Evolutionary conservation across 139 green algal genomes (phyloP), one percentile per base, ranked within the genome.

Genomic region (Micromonas commoda): DNA sequence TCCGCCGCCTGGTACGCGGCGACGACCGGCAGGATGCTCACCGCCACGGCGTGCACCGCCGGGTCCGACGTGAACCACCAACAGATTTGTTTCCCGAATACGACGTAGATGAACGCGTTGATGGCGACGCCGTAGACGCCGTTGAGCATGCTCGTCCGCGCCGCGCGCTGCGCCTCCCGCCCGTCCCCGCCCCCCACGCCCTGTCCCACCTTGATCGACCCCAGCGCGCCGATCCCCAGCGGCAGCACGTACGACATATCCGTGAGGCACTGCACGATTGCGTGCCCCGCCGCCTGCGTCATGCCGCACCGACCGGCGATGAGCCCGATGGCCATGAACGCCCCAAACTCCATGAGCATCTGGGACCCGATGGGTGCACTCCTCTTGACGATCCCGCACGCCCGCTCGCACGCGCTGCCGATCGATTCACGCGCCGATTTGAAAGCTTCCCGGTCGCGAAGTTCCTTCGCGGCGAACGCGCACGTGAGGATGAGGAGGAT

Each of bases 211-310:
- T 32, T 9, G 16, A 76, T 20, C 28, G 68, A 9, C 13, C n/a
- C 68, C 13, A 35, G 28, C 13, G 37, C 37, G 38, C 28, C 29
- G 68, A 76, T 70, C 37, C 9, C 68, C 13, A 76, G 68, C n/a
- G 68, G 68, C 9, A 76, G 28, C 9, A 76, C 34, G 29, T 66
- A 76, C 28, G 37, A 54, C 16, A 76, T 31, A 19, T 57, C 68
- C 37, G 37, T 61, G 37, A 76, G 68, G 37, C 37, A 54, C 28
- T 76, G 29, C 5, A 35, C 16, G 68, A 76, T 76, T 19, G 29
- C 28, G 68, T 76, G 29, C 19, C 37, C 68, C 37, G 68, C 68
- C 13, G 34, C 68, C 19, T 57, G 13, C 37, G 38, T 61, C 28
- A 20, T 39, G n/a, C 68, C 68, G n/a, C 29, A 39, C 68, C 68